Evolutionary conservation across 495 filamentous ascomycete species (phyloP), one percentile per base, ranked within the genome.

Genomic region (Cairneyella variabilis): DNA sequence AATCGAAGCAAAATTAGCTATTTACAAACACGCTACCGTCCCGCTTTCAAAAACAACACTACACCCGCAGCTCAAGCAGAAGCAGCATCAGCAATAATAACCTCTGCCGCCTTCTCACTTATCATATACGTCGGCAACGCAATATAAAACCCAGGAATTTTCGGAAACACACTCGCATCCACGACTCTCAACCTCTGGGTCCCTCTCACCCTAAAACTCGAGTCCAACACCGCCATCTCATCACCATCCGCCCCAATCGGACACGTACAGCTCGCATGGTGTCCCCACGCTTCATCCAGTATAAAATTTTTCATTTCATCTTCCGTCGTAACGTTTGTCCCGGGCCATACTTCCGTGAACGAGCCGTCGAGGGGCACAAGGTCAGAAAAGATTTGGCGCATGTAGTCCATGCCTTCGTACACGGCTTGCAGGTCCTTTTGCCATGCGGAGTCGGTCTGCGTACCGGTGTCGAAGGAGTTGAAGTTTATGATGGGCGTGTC

Each of bases 91-190:
- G 39, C 8, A 23, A 76, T 55, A 37, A 82, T 77, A 7, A 74
- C 71, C 46, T 79, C 76, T 0, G 76, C 71, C 8, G 82, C 83
- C 69, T 84, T 85, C 68, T 86, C 82, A 23, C 71, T 77, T 16
- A 80, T 68, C 68, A 84, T 76, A 34, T 78, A 82, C 10, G 79
- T 82, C 0, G 77, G 69, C 12, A 78, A 51, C 0, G 66, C 70
- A 21, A 76, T 75, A 50, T 76, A 84, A 9, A 73, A 73, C 0
- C 83, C 82, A 10, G 79, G 80, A 41, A 80, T 80, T 56, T 69
- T 66, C 3, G 81, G 80, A 48, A 75, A 83, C 5, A 77, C 74
- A 8, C 71, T 76, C 12, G 80, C 83, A 66, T 85, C 83, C 0
- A 85, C 82, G 17, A 85, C 81, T 43, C 83, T 69, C 58, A 85